Evolutionary conservation across 1,284 basidiomycete genomes (phyloP).

Genomic region (Puccinia brachypodii): DNA sequence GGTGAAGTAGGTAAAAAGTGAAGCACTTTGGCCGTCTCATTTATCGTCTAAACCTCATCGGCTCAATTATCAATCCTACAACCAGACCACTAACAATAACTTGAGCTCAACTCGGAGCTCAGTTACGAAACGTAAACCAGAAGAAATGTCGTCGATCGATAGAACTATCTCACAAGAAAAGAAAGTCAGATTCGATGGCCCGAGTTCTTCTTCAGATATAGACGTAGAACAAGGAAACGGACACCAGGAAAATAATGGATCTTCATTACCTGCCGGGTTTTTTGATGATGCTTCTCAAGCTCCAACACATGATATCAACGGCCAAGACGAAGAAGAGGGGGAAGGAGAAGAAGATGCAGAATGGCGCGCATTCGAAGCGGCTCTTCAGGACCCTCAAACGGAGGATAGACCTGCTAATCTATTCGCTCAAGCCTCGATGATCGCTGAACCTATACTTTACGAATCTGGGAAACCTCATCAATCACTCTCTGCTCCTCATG

Average conservation of each 20-base stretch:
- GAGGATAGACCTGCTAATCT: conserved; percentile 59
- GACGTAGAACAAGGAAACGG: too few species aligned
- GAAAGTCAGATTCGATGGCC: conserved; percentile 9
- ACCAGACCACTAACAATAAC: conserved; percentile 12
- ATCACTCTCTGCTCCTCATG: conserved; percentile 37
- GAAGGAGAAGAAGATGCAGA: conserved; percentile 30
- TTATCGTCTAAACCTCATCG: conserved; percentile 46
- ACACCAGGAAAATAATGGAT: too few species aligned
- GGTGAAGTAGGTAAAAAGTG: conserved; percentile 41
- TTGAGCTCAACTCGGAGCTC: too few species aligned
- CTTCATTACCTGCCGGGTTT: conserved; percentile 37
- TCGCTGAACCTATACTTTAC: conserved; percentile 50
- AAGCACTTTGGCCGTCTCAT: conserved; percentile 46
- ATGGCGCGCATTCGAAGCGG: conserved; percentile 45
- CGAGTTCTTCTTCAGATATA: neutral
- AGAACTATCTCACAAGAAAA: conserved; percentile 4
- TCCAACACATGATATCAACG: neutral
- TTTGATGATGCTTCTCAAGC: conserved; percentile 40
- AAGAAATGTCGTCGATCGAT: neutral
- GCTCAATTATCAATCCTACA: conserved; percentile 21
- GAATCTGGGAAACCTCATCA: conserved; percentile 50
- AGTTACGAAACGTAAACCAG: conserved; percentile 17
- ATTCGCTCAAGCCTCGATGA: conserved; percentile 53
- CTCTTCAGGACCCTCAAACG: conserved; percentile 67
- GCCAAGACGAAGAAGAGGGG: neutral